Base-by-base conservation (phyloP, 2,329 filamentous ascomycete genomes). In the Clonostachys byssicola region DNA sequence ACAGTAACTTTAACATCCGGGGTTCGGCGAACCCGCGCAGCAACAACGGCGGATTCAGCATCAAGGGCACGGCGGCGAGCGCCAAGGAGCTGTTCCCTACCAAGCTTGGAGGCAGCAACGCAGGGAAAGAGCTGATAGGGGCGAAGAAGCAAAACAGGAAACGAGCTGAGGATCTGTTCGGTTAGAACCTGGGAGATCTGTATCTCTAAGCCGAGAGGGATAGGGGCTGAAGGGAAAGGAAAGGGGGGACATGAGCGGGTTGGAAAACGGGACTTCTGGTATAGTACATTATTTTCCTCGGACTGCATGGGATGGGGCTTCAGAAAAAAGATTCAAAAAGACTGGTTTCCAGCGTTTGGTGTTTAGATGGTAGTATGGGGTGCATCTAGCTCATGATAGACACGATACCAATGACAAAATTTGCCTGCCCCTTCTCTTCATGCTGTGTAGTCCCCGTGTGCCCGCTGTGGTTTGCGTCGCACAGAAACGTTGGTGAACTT, bases 141-240 rank as follows among this genome's bases (percentile, higher is more conserved):
- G 74, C 78, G 13, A 73, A 74, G 49, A 75, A 72, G 23, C 33
- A 12, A 13, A 43, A 34, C 51, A 78, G 88, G 53, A 80, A 85
- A 56, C 83, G 74, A 59, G 88, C 88, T 0, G 85, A 89, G 56
- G 88, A 92, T 66, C 71, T 88, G 52, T 92, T 90, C 60, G 73
- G 76, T 51, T 90, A 49, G 23, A 23, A n/a, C 8, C 23, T 30
- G 9, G 8, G 4, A 30, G 23, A 30, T 30, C 23, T 30, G 23
- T 9, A 9, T 30, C 23, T 30, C 23, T 30, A 10, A 30, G 23
- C 23, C 23, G 6, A 30, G 8, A 7, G 7, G 8, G 23, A 1
- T 2, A 30, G 9, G 23, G 23, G 23, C 23, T 10, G 23, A 10
- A 30, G 23, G 9, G 23, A 30, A 30, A 10, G 23, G 23, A 10